phyloP scores from a whole-genome alignment of 2,329 filamentous ascomycete species.

The Sporothrix inflata region DNA sequence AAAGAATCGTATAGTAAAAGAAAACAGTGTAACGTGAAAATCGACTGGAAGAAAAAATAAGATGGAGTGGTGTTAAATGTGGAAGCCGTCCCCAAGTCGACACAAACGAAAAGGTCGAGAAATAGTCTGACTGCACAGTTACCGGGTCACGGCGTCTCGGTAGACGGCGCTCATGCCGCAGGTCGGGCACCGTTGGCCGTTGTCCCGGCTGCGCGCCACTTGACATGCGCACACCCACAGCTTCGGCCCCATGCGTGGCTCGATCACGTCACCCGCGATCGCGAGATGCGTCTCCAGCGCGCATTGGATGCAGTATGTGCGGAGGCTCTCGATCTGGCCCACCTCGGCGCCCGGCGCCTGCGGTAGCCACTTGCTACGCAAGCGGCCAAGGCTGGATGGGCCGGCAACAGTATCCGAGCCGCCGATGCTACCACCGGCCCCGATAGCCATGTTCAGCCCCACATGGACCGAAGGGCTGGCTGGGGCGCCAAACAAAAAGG shows the following conservation, averaged over 20 bases:
- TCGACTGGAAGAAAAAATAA: not conserved
- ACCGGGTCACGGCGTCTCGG: not conserved
- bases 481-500: not conserved
- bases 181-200: conserved; percentile 18
- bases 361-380: conserved; percentile 19
- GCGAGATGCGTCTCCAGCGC: conserved; percentile 30
- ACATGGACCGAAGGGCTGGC: not conserved
- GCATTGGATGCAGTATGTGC: conserved; percentile 34
- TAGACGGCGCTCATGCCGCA: conserved; percentile 32
- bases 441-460: not conserved
- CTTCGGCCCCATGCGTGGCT: conserved; percentile 7
- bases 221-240: conserved; percentile 34
- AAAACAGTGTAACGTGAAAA: not conserved
- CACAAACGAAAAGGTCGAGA: not conserved
- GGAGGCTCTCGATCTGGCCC: conserved; percentile 33
- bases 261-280: conserved; percentile 27
- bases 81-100: not conserved
- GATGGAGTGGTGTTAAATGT: not conserved
- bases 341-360: conserved; percentile 31
- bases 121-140: not conserved
- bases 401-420: not conserved
- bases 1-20: no score
- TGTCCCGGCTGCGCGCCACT: not conserved
- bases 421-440: not conserved
- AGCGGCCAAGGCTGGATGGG: not conserved